Conservation (phyloP, 2,329 filamentous ascomycete species). For the Pyrenophora tritici-repentis region DNA sequence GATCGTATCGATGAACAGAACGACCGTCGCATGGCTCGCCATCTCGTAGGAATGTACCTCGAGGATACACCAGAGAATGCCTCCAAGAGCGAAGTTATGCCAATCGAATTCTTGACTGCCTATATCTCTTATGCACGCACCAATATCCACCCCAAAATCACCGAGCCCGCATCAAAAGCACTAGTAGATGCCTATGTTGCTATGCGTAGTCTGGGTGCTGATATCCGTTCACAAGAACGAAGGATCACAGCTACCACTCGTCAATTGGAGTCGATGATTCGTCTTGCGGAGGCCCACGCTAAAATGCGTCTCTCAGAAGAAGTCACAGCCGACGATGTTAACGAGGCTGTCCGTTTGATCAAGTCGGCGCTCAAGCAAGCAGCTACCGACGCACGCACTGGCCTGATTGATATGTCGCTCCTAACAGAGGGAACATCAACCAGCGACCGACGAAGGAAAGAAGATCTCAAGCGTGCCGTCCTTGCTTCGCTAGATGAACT, state of each 20-base stretch:
- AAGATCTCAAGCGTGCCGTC: conserved; percentile 82
- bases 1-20: conserved; percentile 90
- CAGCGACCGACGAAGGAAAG: conserved; percentile 79
- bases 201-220: conserved; percentile 85
- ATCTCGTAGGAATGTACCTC: conserved; percentile 94
- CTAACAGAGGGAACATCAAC: conserved; percentile 92
- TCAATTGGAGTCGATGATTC: conserved; percentile 98
- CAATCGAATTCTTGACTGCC: conserved; percentile 91
- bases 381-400: conserved; percentile 88
- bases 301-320: conserved; percentile 86
- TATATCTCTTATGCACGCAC: conserved; percentile 97
- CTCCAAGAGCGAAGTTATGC: conserved; percentile 72
- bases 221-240: conserved; percentile 79
- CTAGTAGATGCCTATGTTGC: conserved; percentile 87
- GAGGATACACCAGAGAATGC: conserved; percentile 93
- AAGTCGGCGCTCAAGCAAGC: conserved; percentile 93
- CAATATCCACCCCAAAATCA: conserved; percentile 81
- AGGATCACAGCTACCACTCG: conserved; percentile 97
- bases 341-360: conserved; percentile 90
- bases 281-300: conserved; percentile 91
- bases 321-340: conserved; percentile 81
- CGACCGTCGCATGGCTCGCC: conserved; percentile 86
- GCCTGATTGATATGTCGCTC: conserved; percentile 94
- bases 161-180: conserved; percentile 77
- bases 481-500: conserved; percentile 80